Conservation (phyloP, 2,329 filamentous ascomycete genomes). For the Aspergillus niger region DNA sequence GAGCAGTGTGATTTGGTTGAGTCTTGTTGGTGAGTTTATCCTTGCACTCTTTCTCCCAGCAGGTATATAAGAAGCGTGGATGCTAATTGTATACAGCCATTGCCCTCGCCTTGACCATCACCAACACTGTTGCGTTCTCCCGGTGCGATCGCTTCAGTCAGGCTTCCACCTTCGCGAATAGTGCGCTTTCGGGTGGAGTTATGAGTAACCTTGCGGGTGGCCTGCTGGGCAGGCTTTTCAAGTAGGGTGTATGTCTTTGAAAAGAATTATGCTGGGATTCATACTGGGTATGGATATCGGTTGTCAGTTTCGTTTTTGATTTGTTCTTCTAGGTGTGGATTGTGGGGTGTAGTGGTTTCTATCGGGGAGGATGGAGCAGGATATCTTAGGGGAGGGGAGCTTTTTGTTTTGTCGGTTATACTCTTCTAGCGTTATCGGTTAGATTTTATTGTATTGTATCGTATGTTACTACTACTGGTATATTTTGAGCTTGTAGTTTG, state of each 20-base stretch:
- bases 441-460: no score
- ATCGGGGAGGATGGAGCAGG: no score
- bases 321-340: no score
- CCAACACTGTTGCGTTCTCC: slow-evolving; percentile 55
- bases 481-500: no score
- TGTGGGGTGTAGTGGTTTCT: no score
- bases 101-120: slow-evolving; percentile 53
- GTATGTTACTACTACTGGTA: no score
- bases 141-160: slow-evolving; percentile 57
- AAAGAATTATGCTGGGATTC: not conserved
- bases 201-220: slow-evolving; percentile 58
- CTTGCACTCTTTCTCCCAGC: not conserved
- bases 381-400: no score
- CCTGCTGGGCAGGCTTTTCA: slow-evolving; percentile 58
- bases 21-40: slow-evolving; percentile 49
- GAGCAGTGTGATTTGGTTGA: slow-evolving; percentile 53
- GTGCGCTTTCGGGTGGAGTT: slow-evolving; percentile 57
- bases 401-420: no score
- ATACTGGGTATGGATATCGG: not conserved
- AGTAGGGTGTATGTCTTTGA: slow-evolving; percentile 28
- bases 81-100: slow-evolving; percentile 40
- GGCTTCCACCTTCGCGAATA: slow-evolving; percentile 60
- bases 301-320: not conserved
- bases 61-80: not conserved
- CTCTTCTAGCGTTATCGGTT: no score